Evolutionary conservation across 2,329 filamentous ascomycete genomes (phyloP), one percentile per base, ranked within the genome.

Genomic region (Tolypocladium endophyticum): DNA sequence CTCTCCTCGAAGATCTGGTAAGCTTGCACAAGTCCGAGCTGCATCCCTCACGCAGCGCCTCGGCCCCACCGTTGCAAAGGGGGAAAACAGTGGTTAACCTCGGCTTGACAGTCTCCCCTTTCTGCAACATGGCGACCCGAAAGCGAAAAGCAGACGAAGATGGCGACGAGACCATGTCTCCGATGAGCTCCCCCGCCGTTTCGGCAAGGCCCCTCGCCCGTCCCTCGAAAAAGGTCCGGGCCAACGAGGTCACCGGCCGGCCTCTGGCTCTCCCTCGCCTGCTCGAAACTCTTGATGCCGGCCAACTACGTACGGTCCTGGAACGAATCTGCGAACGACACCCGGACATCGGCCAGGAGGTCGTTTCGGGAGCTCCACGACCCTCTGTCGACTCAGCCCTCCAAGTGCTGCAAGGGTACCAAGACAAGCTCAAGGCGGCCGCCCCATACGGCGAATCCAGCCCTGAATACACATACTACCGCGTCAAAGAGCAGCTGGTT

Each of bases 391-490:
- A 84, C 47, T 89, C 90, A 12, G 92, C 90, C 0, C 79, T 97
- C 30, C 82, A 87, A 53, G 90, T 97, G 11, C 79, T 99, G 59
- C 80, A 82, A 64, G 88, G 88, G 62, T 99, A 99, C 73, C 88
- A 96, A 71, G 81, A 86, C 14, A 84, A 84, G 60, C 81, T 99
- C 61, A 88, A 87, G 69, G 83, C 84, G 28, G 87, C 93, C 1
- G 91, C 96, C 66, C 94, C 94, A 0, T 90, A 95, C 67, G 90
- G 91, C 69, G 87, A 92, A 66, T 83, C 88, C 16, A 90, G 86
- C 61, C 91, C 92, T 50, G 93, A 97, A 72, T 97, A 97, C 75
- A 88, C 91, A 57, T 99, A 97, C 73, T 95, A 97, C 71, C 86
- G 94, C 67, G 90, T 97, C 59, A 90, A 88, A 66, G 88, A 92